Evolutionary conservation across 495 filamentous ascomycete species (phyloP).

Genomic region (Hypoxylon crocopeplum): DNA sequence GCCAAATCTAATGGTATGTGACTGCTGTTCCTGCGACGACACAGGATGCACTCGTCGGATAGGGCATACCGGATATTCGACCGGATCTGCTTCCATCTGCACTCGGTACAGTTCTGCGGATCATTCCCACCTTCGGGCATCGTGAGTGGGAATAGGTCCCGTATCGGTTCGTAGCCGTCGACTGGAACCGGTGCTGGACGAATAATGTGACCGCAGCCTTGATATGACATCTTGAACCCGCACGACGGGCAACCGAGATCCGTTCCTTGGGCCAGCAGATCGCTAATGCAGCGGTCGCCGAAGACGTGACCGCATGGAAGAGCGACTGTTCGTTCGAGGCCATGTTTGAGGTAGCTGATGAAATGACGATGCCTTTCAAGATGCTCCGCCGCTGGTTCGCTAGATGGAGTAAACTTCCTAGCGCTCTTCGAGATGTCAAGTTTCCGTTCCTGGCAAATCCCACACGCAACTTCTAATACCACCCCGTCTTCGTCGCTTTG

Average conservation of each 20-base stretch:
- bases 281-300: slow-evolving; percentile 36
- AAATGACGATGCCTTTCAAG: slow-evolving; percentile 8
- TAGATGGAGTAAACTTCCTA: slow-evolving; percentile 5
- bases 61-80: slow-evolving; percentile 30
- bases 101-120: slow-evolving; percentile 33
- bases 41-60: slow-evolving; percentile 31
- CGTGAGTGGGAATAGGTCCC: slow-evolving; percentile 38
- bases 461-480: slow-evolving; percentile 22
- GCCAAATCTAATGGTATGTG: slow-evolving; percentile 15
- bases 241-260: slow-evolving; percentile 35
- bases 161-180: slow-evolving; percentile 17
- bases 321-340: slow-evolving; percentile 30
- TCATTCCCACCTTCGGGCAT: slow-evolving; percentile 29
- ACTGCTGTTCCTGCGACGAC: slow-evolving; percentile 10
- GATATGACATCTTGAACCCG: slow-evolving; percentile 33
- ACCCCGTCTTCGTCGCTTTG: slow-evolving; percentile 17
- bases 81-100: slow-evolving; percentile 31
- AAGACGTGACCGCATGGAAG: slow-evolving; percentile 40
- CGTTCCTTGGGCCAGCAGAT: not conserved
- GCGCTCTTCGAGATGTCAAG: slow-evolving; percentile 31
- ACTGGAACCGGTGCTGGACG: slow-evolving; percentile 26
- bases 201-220: slow-evolving; percentile 30
- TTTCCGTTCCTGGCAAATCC: slow-evolving; percentile 25
- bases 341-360: slow-evolving; percentile 16
- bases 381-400: not conserved